These are phyloP conservation scores for Dactylellina haptotyla DNA, from an alignment of 2,329 filamentous ascomycete species.

Conservation along the genomic window DNA sequence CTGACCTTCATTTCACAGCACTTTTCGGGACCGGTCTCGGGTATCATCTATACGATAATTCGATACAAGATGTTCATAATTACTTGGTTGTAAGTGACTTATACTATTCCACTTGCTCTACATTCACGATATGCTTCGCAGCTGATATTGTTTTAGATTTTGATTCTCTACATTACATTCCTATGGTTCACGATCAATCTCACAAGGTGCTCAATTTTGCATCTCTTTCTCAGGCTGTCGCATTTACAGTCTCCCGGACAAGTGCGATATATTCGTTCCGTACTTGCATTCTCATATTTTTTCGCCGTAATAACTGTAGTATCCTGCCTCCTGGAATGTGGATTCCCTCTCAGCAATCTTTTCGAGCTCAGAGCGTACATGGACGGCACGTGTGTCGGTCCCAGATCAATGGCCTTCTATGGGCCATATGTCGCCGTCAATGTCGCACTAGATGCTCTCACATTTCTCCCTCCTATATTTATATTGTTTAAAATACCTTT, in stretches of 20 bases:
- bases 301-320: slow-evolving; percentile 20
- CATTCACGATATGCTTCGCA: not conserved
- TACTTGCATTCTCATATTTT: slow-evolving; percentile 17
- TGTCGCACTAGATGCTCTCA: slow-evolving; percentile 24
- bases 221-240: slow-evolving; percentile 43
- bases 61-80: slow-evolving; percentile 26
- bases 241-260: slow-evolving; percentile 21
- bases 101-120: not conserved
- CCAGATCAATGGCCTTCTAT: slow-evolving; percentile 32
- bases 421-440: slow-evolving; percentile 13
- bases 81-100: slow-evolving; percentile 21
- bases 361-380: slow-evolving; percentile 27
- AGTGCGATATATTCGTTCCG: slow-evolving; percentile 9
- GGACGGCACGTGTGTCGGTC: slow-evolving; percentile 33
- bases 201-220: slow-evolving; percentile 31
- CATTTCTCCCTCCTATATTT: slow-evolving; percentile 33
- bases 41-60: slow-evolving; percentile 37
- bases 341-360: slow-evolving; percentile 20
- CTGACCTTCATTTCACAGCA: not conserved
- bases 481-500: slow-evolving; percentile 25
- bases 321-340: slow-evolving; percentile 33
- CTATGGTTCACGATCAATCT: slow-evolving; percentile 33
- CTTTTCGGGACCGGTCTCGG: slow-evolving; percentile 41
- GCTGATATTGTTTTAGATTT: slow-evolving; percentile 2
- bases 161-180: slow-evolving; percentile 27